Conservation (phyloP, 2,329 filamentous ascomycete species). For the Shiraia sp. region DNA sequence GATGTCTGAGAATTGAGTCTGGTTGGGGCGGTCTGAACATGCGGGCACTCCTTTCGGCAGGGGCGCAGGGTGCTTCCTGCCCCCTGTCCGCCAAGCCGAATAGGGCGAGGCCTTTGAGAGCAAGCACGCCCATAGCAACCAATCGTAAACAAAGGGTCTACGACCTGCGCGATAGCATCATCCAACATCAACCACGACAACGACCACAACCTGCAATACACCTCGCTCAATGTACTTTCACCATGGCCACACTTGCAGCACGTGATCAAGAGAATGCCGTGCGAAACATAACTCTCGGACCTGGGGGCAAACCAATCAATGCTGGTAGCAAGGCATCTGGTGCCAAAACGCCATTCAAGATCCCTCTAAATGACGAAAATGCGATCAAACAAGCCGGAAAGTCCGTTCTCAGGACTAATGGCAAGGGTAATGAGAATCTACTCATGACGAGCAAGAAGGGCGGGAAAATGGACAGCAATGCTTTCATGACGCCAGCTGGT, state of each 20-base stretch:
- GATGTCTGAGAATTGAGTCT: slow-evolving; percentile 30
- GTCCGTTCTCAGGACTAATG: slow-evolving; percentile 59
- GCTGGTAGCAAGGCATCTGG: slow-evolving; percentile 64
- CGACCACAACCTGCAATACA: slow-evolving; percentile 14
- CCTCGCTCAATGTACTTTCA: slow-evolving; percentile 38
- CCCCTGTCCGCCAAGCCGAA: slow-evolving; percentile 14
- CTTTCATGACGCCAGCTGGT: slow-evolving; percentile 82
- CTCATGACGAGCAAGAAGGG: slow-evolving; percentile 57
- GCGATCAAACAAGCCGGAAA: slow-evolving; percentile 66
- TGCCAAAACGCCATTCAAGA: slow-evolving; percentile 80
- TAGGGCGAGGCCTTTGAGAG: neutral
- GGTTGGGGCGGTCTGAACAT: slow-evolving; percentile 27
- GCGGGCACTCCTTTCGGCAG: slow-evolving; percentile 21
- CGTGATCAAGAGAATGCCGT: slow-evolving; percentile 88
- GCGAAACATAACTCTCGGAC: slow-evolving; percentile 71
- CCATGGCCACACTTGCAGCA: slow-evolving; percentile 70
- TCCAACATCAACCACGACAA: slow-evolving; percentile 4
- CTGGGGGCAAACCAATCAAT: slow-evolving; percentile 72
- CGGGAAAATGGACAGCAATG: slow-evolving; percentile 60
- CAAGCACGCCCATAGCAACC: slow-evolving; percentile 30
- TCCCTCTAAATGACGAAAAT: slow-evolving; percentile 85
- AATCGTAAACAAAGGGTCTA: slow-evolving; percentile 30
- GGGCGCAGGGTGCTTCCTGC: slow-evolving; percentile 18
- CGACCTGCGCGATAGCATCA: slow-evolving; percentile 7
- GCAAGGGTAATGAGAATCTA: slow-evolving; percentile 61